Conservation (phyloP, 495 filamentous ascomycete species). For the Sporormia fimetaria region DNA sequence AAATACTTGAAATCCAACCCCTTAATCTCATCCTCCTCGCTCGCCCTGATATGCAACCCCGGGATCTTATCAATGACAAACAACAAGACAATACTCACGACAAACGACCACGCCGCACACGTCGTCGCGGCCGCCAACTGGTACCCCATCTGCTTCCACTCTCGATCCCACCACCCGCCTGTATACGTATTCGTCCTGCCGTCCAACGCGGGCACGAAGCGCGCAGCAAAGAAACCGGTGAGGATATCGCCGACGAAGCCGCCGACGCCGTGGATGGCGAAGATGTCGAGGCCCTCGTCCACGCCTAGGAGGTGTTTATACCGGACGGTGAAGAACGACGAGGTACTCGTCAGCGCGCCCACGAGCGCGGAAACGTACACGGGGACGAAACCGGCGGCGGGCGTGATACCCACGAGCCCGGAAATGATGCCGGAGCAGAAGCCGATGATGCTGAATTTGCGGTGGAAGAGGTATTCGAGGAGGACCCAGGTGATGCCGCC, state of each 20-base stretch:
- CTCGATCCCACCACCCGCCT: conserved; percentile 22
- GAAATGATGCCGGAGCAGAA: conserved; percentile 23
- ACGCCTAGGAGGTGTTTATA: conserved; percentile 24
- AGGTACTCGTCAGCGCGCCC: conserved; percentile 14
- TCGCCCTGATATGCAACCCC: conserved; percentile 20
- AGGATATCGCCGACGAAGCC: conserved; percentile 23
- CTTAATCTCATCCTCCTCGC: conserved; percentile 26
- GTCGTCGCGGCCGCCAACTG: conserved; percentile 24
- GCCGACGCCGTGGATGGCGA: conserved; percentile 26
- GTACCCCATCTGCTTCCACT: conserved; percentile 27
- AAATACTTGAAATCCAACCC: conserved; percentile 26
- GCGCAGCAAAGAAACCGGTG: conserved; percentile 24
- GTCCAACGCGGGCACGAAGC: conserved; percentile 21
- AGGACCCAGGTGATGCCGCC: conserved; percentile 26
- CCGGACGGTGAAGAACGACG: conserved; percentile 12
- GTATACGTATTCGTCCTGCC: conserved; percentile 9
- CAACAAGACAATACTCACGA: conserved; percentile 15
- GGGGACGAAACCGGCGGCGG: conserved; percentile 22
- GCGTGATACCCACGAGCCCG: conserved; percentile 22
- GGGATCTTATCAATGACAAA: conserved; percentile 27
- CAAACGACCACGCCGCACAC: conserved; percentile 22
- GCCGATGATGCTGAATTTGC: conserved; percentile 24
- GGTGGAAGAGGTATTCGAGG: conserved; percentile 15
- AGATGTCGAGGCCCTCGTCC: conserved; percentile 27
- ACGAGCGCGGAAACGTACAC: conserved; percentile 18